Percentiles rank a stretch among this genome's conserved stretches.
phyloP scores from a whole-genome alignment of 345 rosid genomes.

The Brassica nigra region DNA sequence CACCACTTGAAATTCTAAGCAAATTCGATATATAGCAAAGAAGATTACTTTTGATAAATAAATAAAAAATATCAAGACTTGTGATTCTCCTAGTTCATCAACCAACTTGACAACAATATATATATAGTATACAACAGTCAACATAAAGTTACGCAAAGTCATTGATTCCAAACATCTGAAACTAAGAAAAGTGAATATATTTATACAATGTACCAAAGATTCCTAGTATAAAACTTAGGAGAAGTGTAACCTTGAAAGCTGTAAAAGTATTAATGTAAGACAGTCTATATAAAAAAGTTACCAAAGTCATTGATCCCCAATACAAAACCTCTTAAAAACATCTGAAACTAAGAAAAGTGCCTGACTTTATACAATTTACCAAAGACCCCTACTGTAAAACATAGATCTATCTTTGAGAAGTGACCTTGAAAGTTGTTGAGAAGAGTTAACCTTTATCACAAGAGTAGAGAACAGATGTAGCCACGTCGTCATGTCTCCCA shows the following conservation, averaged over 20 bases:
- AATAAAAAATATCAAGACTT: not conserved
- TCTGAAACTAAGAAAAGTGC: not conserved
- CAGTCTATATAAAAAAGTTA: not conserved
- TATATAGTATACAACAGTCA: not conserved
- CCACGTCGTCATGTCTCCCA: slow-evolving; percentile 77
- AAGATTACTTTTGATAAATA: not conserved
- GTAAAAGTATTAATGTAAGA: too few species aligned
- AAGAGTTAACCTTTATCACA: slow-evolving; percentile 49
- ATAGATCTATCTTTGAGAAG: not conserved
- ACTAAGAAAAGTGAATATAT: not conserved
- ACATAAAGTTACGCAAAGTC: not conserved
- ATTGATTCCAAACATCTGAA: slow-evolving; percentile 1
- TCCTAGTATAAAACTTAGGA: not conserved
- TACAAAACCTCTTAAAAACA: not conserved
- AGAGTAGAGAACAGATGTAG: slow-evolving; percentile 64
- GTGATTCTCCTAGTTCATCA: not conserved
- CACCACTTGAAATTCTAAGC: not conserved
- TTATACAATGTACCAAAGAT: not conserved
- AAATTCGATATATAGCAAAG: not conserved
- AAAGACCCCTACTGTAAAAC: not conserved
- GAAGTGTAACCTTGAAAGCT: not conserved
- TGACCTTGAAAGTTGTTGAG: not conserved
- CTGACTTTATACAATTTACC: not conserved
- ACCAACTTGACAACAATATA: not conserved
- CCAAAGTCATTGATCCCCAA: slow-evolving; percentile 11